Conservation (phyloP, 2,329 filamentous ascomycete species). For the Ophiostoma sp. region DNA sequence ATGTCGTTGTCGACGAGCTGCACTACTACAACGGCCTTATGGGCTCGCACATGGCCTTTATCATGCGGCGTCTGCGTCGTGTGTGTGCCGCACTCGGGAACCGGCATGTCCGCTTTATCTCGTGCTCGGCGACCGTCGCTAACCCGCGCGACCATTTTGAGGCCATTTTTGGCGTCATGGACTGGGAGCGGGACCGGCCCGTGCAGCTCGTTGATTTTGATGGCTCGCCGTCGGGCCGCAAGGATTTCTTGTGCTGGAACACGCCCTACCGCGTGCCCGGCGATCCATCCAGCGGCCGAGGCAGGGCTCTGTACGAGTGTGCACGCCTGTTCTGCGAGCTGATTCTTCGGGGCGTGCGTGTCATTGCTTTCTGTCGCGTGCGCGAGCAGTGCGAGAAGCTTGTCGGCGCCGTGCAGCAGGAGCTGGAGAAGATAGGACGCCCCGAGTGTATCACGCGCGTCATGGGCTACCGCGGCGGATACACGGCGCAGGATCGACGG, state of each 20-base stretch:
- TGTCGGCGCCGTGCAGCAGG: slow-evolving; percentile 70
- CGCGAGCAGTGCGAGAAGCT: slow-evolving; percentile 84
- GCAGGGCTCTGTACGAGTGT: slow-evolving; percentile 77
- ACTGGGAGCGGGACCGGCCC: slow-evolving; percentile 34
- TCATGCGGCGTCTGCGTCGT: slow-evolving; percentile 83
- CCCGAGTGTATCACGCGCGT: slow-evolving; percentile 71
- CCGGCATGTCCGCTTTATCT: slow-evolving; percentile 77
- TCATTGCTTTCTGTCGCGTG: slow-evolving; percentile 88
- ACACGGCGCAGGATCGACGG: slow-evolving; percentile 83
- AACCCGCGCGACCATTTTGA: slow-evolving; percentile 90
- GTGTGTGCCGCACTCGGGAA: slow-evolving; percentile 92
- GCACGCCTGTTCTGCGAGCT: slow-evolving; percentile 86
- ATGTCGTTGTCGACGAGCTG: slow-evolving; percentile 85
- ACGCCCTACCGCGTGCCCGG: slow-evolving; percentile 87
- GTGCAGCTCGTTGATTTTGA: slow-evolving; percentile 83
- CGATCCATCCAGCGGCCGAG: slow-evolving; percentile 80
- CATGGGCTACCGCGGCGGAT: slow-evolving; percentile 94
- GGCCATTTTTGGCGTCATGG: slow-evolving; percentile 82
- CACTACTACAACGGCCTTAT: slow-evolving; percentile 96
- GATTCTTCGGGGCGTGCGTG: slow-evolving; percentile 78
- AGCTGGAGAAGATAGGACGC: slow-evolving; percentile 67
- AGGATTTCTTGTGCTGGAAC: slow-evolving; percentile 97
- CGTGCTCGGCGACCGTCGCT: slow-evolving; percentile 91
- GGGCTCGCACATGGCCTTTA: slow-evolving; percentile 87
- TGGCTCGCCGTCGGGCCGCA: slow-evolving; percentile 84